Percentiles rank a stretch among this genome's conserved stretches.
phyloP scores from a whole-genome alignment of 169 alveolate genomes.

The Cryptosporidium baileyi region DNA sequence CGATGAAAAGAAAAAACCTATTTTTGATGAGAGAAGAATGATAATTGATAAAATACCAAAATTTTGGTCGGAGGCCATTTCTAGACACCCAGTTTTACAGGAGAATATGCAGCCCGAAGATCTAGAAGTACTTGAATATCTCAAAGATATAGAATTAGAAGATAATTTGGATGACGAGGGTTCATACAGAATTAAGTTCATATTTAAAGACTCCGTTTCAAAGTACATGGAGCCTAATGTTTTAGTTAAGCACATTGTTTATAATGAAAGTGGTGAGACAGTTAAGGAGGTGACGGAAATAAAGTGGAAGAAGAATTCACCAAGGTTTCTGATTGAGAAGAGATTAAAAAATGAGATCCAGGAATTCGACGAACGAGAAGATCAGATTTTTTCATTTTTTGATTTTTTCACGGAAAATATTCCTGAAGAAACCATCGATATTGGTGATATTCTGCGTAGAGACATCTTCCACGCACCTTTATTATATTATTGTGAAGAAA shows the following conservation, averaged over 20 bases:
- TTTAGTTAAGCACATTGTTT: slow-evolving; percentile 83
- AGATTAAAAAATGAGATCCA: slow-evolving; percentile 66
- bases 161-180: slow-evolving; percentile 88
- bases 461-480: slow-evolving; percentile 91
- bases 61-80: slow-evolving; percentile 86
- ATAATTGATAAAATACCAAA: slow-evolving; percentile 87
- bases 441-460: slow-evolving; percentile 88
- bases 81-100: slow-evolving; percentile 84
- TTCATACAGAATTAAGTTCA: slow-evolving; percentile 83
- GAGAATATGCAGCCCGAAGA: slow-evolving; percentile 86
- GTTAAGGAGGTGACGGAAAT: slow-evolving; percentile 87
- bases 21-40: slow-evolving; percentile 81
- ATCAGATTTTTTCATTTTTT: slow-evolving; percentile 74
- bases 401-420: slow-evolving; percentile 82
- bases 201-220: slow-evolving; percentile 82
- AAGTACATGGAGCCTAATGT: slow-evolving; percentile 86
- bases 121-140: slow-evolving; percentile 79
- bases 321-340: slow-evolving; percentile 60
- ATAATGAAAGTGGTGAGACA: slow-evolving; percentile 79
- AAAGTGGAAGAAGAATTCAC: slow-evolving; percentile 81
- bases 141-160: slow-evolving; percentile 81
- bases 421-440: slow-evolving; percentile 71
- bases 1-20: slow-evolving; percentile 86
- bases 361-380: slow-evolving; percentile 65
- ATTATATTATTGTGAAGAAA: slow-evolving; percentile 77